Conservation (phyloP, 495 filamentous ascomycete species). For the Diplogelasinospora grovesii region DNA sequence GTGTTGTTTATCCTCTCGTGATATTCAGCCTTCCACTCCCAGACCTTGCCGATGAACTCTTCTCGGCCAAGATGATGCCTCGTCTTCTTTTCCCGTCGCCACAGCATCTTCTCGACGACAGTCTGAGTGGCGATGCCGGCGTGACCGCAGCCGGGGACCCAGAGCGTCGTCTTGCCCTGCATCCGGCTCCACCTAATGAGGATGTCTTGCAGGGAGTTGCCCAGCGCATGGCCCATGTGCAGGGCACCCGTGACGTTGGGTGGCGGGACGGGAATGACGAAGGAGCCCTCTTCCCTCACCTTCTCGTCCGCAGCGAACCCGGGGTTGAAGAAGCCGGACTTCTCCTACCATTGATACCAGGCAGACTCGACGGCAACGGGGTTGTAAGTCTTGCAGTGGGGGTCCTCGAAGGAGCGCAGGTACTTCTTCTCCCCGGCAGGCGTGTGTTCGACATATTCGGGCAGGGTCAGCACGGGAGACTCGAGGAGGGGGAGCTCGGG, state of each 20-base stretch:
- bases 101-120: slow-evolving; percentile 50
- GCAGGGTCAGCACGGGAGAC: too few species aligned
- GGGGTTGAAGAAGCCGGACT: slow-evolving; percentile 58
- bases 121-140: slow-evolving; percentile 48
- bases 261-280: slow-evolving; percentile 60
- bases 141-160: slow-evolving; percentile 49
- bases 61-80: slow-evolving; percentile 43
- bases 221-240: slow-evolving; percentile 41
- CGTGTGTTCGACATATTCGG: slow-evolving; percentile 36
- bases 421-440: slow-evolving; percentile 41
- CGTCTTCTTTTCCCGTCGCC: slow-evolving; percentile 35
- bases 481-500: too few species aligned
- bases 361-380: slow-evolving; percentile 52
- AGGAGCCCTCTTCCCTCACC: slow-evolving; percentile 58
- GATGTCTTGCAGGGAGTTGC: slow-evolving; percentile 44
- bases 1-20: slow-evolving; percentile 45
- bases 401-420: slow-evolving; percentile 29
- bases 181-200: slow-evolving; percentile 46
- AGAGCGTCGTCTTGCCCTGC: slow-evolving; percentile 43
- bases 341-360: slow-evolving; percentile 58
- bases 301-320: slow-evolving; percentile 50
- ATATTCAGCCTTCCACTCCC: slow-evolving; percentile 52
- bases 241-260: slow-evolving; percentile 58
- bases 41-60: slow-evolving; percentile 36
- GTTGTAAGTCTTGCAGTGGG: slow-evolving; percentile 46